Evolutionary conservation across 176 grass and related monocot species (phyloP).

Genomic region (Carex parvula): DNA sequence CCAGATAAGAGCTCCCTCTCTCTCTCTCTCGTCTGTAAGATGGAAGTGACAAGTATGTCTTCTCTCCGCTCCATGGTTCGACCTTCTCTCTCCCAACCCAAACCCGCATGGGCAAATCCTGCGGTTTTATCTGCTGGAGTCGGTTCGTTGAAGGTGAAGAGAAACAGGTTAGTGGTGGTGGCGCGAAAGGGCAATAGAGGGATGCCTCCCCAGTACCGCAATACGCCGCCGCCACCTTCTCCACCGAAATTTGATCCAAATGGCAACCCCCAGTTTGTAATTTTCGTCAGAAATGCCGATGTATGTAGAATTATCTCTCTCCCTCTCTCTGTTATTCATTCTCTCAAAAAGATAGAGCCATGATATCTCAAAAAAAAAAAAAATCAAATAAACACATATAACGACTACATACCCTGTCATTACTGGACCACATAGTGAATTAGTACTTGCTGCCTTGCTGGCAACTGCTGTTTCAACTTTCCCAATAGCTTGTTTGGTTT

Average conservation of each 20-base stretch:
- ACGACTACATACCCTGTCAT: neutral
- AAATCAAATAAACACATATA: neutral
- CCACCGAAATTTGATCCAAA: slow-evolving; percentile 83
- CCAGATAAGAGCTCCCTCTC: slow-evolving; percentile 27
- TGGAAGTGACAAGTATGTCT: slow-evolving; percentile 56
- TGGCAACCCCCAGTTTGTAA: slow-evolving; percentile 84
- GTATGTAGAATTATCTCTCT: slow-evolving; percentile 23
- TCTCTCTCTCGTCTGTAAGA: slow-evolving; percentile 30
- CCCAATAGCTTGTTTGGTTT: neutral
- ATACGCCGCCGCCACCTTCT: slow-evolving; percentile 31
- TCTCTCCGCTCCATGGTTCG: slow-evolving; percentile 33
- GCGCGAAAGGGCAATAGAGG: slow-evolving; percentile 51
- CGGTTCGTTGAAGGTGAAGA: slow-evolving; percentile 32
- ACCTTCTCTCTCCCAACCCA: slow-evolving; percentile 6
- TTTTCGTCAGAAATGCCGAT: slow-evolving; percentile 85
- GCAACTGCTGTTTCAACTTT: neutral
- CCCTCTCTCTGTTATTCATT: neutral
- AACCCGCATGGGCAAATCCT: neutral
- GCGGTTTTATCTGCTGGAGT: slow-evolving; percentile 4
- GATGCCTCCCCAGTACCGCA: slow-evolving; percentile 48
- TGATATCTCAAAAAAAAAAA: neutral
- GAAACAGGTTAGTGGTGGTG: slow-evolving; percentile 54
- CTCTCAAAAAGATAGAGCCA: neutral
- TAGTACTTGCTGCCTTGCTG: neutral
- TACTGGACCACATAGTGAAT: neutral